phyloP scores from a whole-genome alignment of 139 green algal genomes.

The Nannochloris sp. region DNA sequence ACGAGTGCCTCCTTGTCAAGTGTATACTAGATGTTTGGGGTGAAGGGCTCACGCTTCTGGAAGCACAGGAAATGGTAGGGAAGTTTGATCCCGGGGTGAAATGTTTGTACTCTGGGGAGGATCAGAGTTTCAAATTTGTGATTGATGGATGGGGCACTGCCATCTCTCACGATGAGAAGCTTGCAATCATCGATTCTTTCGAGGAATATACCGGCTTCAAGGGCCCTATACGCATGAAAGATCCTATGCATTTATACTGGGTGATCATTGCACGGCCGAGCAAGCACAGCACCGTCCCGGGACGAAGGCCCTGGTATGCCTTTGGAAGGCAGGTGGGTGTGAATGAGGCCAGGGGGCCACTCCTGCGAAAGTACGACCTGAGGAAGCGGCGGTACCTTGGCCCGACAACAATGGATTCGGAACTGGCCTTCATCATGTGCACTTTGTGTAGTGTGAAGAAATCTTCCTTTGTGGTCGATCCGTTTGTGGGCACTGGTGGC shows the following conservation, averaged over 20 bases:
- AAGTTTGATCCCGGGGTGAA: slow-evolving; percentile 21
- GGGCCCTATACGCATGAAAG: neutral
- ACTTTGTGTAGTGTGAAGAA: slow-evolving; percentile 63
- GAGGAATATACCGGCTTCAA: slow-evolving; percentile 1
- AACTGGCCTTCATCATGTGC: slow-evolving; percentile 91
- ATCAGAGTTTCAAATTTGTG: slow-evolving; percentile 49
- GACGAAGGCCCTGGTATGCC: slow-evolving; percentile 39
- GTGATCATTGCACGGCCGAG: slow-evolving; percentile 1
- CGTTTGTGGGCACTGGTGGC: slow-evolving; percentile 84
- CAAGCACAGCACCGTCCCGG: neutral
- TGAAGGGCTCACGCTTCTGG: slow-evolving; percentile 53
- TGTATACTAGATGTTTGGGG: slow-evolving; percentile 80
- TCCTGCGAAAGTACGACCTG: slow-evolving; percentile 46
- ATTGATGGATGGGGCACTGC: slow-evolving; percentile 40
- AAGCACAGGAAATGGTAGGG: slow-evolving; percentile 12
- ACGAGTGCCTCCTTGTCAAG: slow-evolving; percentile 31
- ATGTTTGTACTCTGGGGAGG: slow-evolving; percentile 16
- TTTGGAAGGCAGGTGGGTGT: slow-evolving; percentile 69
- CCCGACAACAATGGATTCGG: slow-evolving; percentile 89
- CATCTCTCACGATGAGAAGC: slow-evolving; percentile 33
- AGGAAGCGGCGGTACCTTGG: slow-evolving; percentile 73
- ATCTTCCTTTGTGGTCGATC: slow-evolving; percentile 51
- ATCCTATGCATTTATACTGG: slow-evolving; percentile 11
- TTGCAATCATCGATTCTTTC: slow-evolving; percentile 29
- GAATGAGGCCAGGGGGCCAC: neutral